Evolutionary conservation across 2,329 filamentous ascomycete genomes (phyloP).

Genomic region (Scytalidium sp.): DNA sequence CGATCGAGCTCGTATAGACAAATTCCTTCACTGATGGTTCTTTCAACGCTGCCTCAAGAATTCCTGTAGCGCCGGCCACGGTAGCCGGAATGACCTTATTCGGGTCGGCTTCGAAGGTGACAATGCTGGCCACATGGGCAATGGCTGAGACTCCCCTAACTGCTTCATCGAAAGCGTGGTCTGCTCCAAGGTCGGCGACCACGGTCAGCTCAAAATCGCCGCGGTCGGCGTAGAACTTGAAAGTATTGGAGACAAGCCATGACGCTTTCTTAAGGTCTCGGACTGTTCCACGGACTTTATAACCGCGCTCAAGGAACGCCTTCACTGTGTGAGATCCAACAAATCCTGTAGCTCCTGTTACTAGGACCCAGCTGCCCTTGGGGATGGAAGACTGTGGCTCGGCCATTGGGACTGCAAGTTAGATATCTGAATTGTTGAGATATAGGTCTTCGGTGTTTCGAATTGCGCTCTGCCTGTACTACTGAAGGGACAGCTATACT

Average conservation of each 20-base stretch:
- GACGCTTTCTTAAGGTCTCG: conserved; percentile 29
- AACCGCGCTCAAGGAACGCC: conserved; percentile 38
- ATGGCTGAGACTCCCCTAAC: conserved; percentile 40
- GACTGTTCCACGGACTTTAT: conserved; percentile 42
- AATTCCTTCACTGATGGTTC: conserved; percentile 36
- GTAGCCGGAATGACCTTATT: conserved; percentile 39
- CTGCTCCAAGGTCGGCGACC: conserved; percentile 34
- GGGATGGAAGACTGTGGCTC: conserved; percentile 16
- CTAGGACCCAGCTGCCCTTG: conserved; percentile 33
- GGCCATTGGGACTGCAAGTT: too few species aligned
- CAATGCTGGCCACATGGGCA: conserved; percentile 41
- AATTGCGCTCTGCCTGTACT: too few species aligned
- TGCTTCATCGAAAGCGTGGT: conserved; percentile 36
- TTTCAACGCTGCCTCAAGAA: conserved; percentile 37
- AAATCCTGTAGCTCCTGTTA: conserved; percentile 45
- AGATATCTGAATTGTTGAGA: too few species aligned
- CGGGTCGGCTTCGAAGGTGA: conserved; percentile 36
- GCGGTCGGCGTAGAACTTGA: conserved; percentile 23
- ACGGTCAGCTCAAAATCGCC: conserved; percentile 34
- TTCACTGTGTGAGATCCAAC: conserved; percentile 39
- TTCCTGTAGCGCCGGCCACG: conserved; percentile 31
- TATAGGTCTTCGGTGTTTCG: too few species aligned
- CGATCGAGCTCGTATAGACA: conserved; percentile 37
- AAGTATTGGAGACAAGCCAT: conserved; percentile 32
- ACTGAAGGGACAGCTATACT: too few species aligned